Percentiles rank a stretch among this genome's conserved stretches.
These are phyloP conservation scores for Bolboschoenus planiculmis DNA, from an alignment of 176 grass and related monocot genomes.

Conservation along the genomic window DNA sequence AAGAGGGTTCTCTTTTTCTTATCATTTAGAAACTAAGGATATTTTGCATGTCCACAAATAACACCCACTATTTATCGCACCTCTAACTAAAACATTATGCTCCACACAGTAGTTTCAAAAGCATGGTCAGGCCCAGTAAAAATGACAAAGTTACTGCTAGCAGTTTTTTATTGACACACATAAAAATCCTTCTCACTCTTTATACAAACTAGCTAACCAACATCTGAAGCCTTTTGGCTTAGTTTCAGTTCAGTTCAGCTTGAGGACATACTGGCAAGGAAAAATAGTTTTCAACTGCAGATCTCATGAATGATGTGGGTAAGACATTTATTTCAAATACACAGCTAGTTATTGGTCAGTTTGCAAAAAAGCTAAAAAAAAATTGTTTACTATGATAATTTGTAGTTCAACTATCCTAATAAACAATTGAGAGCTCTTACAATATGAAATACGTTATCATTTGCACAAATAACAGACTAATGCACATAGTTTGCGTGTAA, in stretches of 20 bases:
- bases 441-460: not conserved
- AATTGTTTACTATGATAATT: not conserved
- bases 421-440: not conserved
- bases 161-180: not conserved
- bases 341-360: not conserved
- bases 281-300: not conserved
- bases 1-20: not conserved
- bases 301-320: not conserved
- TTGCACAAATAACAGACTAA: not conserved
- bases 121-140: not conserved
- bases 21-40: not conserved
- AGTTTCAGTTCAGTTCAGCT: not conserved
- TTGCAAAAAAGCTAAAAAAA: not conserved
- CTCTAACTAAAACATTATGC: not conserved
- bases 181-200: not conserved
- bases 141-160: not conserved
- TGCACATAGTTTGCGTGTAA: not conserved
- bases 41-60: not conserved
- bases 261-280: not conserved
- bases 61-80: not conserved
- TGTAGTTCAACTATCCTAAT: not conserved
- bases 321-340: not conserved
- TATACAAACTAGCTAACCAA: slow-evolving; percentile 3
- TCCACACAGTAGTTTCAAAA: not conserved
- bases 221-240: not conserved